Evolutionary conservation across 345 rosid genomes (phyloP).

Genomic region (Erucastrum elatum): DNA sequence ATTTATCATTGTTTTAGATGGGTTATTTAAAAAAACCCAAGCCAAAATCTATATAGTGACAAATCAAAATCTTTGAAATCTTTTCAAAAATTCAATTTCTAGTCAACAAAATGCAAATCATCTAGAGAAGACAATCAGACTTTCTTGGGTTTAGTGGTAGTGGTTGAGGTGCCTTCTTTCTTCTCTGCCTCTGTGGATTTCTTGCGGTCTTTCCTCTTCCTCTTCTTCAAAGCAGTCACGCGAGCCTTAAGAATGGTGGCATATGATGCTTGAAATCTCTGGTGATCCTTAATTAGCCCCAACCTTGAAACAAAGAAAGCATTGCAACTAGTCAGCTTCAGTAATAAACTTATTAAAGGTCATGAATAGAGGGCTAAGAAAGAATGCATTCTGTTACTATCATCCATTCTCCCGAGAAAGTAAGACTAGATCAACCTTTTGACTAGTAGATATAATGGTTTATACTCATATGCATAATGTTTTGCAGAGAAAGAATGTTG

Average conservation of each 20-base stretch:
- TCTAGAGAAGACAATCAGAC: constrained; percentile 17
- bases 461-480: neutral
- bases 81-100: constrained; percentile 7
- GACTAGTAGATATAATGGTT: too few relatives aligned
- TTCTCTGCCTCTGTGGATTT: constrained; percentile 64
- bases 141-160: constrained; percentile 32
- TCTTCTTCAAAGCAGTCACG: constrained; percentile 86
- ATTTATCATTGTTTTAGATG: too few relatives aligned
- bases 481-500: neutral
- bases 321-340: constrained; percentile 4
- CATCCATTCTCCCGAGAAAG: too few relatives aligned
- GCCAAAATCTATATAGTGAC: constrained; percentile 8
- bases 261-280: constrained; percentile 90
- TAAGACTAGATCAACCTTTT: too few relatives aligned
- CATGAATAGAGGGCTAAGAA: neutral
- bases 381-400: neutral
- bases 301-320: constrained; percentile 49
- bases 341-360: neutral
- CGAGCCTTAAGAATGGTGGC: constrained; percentile 89
- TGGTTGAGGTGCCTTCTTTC: constrained; percentile 44
- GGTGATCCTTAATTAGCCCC: constrained; percentile 76
- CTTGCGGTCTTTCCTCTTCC: constrained; percentile 89
- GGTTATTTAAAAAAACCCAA: neutral
- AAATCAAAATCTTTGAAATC: constrained; percentile 25
- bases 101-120: constrained; percentile 2